Evolutionary conservation across 768 basidiomycete genomes (phyloP).

Genomic region (Termitomyces sp.): DNA sequence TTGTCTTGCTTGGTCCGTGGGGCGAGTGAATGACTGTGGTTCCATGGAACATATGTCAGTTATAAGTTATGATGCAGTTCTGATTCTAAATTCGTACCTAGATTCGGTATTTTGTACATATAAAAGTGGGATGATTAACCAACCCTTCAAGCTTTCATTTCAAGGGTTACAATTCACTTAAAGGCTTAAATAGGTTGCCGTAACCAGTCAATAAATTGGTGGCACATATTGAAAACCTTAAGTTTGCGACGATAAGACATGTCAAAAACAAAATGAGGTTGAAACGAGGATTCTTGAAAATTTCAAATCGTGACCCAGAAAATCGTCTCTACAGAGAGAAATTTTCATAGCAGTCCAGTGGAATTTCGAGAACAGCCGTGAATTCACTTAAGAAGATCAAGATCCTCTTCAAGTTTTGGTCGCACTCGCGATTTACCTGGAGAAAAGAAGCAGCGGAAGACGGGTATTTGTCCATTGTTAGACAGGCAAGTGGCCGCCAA

Average conservation of each 20-base stretch:
- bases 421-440: not conserved
- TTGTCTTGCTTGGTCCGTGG: not conserved
- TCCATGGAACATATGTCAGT: not conserved
- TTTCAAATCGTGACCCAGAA: not conserved
- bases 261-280: not conserved
- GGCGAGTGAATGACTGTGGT: not conserved
- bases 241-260: not conserved
- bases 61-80: not conserved
- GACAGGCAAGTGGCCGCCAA: constrained; percentile 10
- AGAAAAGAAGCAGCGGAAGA: not conserved
- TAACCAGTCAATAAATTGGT: not conserved
- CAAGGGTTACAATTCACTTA: not conserved
- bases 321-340: not conserved
- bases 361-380: not conserved
- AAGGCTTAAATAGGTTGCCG: not conserved
- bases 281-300: not conserved
- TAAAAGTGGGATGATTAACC: not conserved
- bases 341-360: not conserved
- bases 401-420: not conserved
- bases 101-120: constrained; percentile 2
- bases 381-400: not conserved
- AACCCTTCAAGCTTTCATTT: too few relatives aligned
- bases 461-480: constrained; percentile 11
- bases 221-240: too few relatives aligned
- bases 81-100: constrained; percentile 1